A percentile compares a stretch with the other conserved stretches of the same genome.
Evolutionary conservation across 768 basidiomycete species (phyloP).

Genomic region (Calocybe gangraenosa): DNA sequence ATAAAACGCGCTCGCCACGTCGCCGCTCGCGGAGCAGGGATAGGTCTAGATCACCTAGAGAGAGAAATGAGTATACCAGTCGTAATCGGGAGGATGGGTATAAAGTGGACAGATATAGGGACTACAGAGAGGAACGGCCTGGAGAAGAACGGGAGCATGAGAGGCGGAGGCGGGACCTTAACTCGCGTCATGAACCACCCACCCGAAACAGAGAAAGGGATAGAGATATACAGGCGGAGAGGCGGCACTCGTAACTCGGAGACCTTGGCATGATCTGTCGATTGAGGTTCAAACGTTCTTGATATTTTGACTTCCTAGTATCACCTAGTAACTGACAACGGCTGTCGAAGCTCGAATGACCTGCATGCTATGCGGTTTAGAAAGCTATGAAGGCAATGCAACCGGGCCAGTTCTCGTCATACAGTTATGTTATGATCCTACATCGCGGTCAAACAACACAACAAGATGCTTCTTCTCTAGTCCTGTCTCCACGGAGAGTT

Average conservation of each 20-base stretch:
- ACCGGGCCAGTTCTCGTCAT: too few relatives aligned
- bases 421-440: too few relatives aligned
- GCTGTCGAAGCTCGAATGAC: too few relatives aligned
- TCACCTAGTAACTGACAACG: too few relatives aligned
- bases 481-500: too few relatives aligned
- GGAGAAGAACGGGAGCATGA: constrained; percentile 33
- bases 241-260: background rate
- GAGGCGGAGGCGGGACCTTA: constrained; percentile 50
- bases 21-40: background rate
- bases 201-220: constrained; percentile 1
- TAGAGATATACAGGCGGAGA: background rate
- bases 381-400: too few relatives aligned
- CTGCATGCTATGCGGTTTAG: too few relatives aligned
- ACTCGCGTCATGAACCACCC: constrained; percentile 17
- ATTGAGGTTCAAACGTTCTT: too few relatives aligned
- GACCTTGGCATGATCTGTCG: too few relatives aligned
- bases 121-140: constrained; percentile 27
- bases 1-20: constrained; percentile 8
- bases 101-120: constrained; percentile 11
- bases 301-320: too few relatives aligned
- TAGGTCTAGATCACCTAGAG: background rate
- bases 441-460: too few relatives aligned
- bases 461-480: too few relatives aligned
- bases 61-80: background rate
- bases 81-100: background rate